Evolutionary conservation across 2,329 filamentous ascomycete genomes (phyloP).

Genomic region (Colletotrichum tropicicola): DNA sequence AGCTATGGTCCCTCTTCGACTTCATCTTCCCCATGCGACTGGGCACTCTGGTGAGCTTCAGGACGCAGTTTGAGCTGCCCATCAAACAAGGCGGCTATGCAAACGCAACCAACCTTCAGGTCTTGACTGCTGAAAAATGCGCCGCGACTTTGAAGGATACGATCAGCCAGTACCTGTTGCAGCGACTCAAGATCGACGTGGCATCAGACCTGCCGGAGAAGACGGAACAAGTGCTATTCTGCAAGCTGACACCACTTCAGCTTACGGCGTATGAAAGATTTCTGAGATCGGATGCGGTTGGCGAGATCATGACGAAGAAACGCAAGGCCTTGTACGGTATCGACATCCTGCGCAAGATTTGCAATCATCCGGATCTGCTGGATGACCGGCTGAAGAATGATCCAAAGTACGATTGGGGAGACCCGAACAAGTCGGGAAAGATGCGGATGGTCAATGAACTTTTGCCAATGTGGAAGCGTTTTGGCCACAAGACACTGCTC

Average conservation of each 20-base stretch:
- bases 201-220: constrained; percentile 94
- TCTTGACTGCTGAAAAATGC: constrained; percentile 93
- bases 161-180: constrained; percentile 91
- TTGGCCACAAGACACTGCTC: constrained; percentile 90
- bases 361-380: constrained; percentile 92
- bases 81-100: constrained; percentile 95
- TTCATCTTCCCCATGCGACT: constrained; percentile 97
- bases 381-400: constrained; percentile 68
- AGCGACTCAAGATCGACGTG: constrained; percentile 93
- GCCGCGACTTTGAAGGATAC: constrained; percentile 93
- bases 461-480: constrained; percentile 86
- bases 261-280: constrained; percentile 84
- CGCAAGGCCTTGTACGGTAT: constrained; percentile 89
- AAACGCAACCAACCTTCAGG: constrained; percentile 92
- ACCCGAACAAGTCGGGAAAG: constrained; percentile 84
- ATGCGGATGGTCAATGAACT: constrained; percentile 94
- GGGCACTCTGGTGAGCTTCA: constrained; percentile 90
- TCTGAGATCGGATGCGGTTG: constrained; percentile 83
- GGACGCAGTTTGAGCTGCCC: constrained; percentile 90
- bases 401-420: constrained; percentile 79
- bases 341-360: constrained; percentile 93
- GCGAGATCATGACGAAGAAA: constrained; percentile 78
- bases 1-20: constrained; percentile 97
- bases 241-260: constrained; percentile 85
- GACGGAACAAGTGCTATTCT: constrained; percentile 95